phyloP scores from a whole-genome alignment of 306 rosid genomes.

The Inga laurina region DNA sequence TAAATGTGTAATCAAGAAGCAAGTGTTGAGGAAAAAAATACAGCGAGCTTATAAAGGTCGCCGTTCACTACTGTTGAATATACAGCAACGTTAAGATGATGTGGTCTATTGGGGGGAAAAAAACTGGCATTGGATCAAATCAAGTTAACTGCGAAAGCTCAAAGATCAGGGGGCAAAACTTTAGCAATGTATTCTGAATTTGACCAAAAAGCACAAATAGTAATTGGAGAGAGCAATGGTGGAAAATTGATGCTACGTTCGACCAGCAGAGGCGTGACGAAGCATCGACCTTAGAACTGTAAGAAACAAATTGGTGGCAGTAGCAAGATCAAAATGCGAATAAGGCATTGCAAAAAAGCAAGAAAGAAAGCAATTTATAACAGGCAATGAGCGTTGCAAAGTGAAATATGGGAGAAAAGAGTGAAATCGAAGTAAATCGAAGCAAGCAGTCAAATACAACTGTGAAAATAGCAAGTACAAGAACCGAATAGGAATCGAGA shows the following conservation, averaged over 20 bases:
- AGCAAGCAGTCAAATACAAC: background rate
- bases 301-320: background rate
- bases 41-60: background rate
- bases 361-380: background rate
- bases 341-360: slow-evolving; percentile 9
- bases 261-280: background rate
- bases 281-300: background rate
- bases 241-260: slow-evolving; percentile 8
- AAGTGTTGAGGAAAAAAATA: background rate
- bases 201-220: background rate
- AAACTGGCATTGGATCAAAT: slow-evolving; percentile 16
- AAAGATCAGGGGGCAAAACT: slow-evolving; percentile 14
- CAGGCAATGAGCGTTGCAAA: background rate
- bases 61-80: background rate
- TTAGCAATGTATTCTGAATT: background rate
- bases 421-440: slow-evolving; percentile 22
- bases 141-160: slow-evolving; percentile 17
- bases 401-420: slow-evolving; percentile 23
- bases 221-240: background rate
- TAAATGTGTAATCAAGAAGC: slow-evolving; percentile 5
- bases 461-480: background rate
- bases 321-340: slow-evolving; percentile 26
- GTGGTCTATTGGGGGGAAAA: background rate
- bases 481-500: slow-evolving; percentile 1
- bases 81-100: background rate